Evolutionary conservation across 1,139 yeast genomes (phyloP).

Genomic region (Pichia sp.): DNA sequence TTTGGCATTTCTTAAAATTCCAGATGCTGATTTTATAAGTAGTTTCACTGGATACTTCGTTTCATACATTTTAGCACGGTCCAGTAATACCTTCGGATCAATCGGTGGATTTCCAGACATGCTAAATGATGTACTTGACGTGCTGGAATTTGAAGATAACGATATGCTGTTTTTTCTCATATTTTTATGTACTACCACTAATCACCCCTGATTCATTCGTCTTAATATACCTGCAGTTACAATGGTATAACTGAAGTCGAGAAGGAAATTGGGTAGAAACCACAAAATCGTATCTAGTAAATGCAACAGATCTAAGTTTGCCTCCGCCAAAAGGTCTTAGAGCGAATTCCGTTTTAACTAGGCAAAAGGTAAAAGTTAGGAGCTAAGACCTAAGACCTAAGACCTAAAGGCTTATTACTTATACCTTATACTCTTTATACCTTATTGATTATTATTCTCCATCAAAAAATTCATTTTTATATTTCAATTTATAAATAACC

Average conservation of each 20-base stretch:
- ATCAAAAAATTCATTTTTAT: too few species aligned
- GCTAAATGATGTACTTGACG: conserved; percentile 16
- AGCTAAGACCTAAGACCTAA: too few species aligned
- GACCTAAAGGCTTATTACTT: too few species aligned
- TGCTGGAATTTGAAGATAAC: conserved; percentile 15
- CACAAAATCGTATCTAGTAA: too few species aligned
- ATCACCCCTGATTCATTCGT: too few species aligned
- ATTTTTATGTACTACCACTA: neutral
- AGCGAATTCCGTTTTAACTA: neutral
- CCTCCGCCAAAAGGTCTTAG: neutral
- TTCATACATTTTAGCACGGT: conserved; percentile 39
- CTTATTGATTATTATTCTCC: too few species aligned
- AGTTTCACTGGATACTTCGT: conserved; percentile 35
- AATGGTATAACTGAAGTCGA: too few species aligned
- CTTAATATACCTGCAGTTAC: too few species aligned
- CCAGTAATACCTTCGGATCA: conserved; percentile 32
- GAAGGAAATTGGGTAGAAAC: too few species aligned
- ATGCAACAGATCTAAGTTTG: neutral
- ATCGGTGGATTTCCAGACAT: conserved; percentile 16
- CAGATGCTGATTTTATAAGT: conserved; percentile 41
- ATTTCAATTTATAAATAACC: too few species aligned
- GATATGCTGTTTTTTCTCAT: conserved; percentile 7
- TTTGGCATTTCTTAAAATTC: conserved; percentile 39
- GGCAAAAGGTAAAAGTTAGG: neutral
- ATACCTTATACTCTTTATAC: too few species aligned